These are phyloP conservation scores for Globisporangium abappressorium DNA, from an alignment of 352 stramenopile species.

Conservation along the genomic window DNA sequence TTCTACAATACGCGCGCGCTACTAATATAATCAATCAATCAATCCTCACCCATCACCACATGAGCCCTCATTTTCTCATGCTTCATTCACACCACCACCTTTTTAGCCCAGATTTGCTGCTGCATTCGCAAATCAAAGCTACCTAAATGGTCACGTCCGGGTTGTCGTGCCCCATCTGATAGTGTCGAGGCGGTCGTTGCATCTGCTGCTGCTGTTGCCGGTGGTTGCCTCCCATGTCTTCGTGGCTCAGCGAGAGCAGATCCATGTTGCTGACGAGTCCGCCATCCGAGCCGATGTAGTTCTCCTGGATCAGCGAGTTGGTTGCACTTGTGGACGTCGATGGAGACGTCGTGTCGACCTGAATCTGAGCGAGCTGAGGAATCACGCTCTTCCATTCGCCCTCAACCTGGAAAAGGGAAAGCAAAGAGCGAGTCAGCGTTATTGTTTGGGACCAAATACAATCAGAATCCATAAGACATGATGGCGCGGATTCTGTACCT, in stretches of 20 bases:
- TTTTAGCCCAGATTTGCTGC: background rate
- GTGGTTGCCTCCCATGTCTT: conserved; percentile 16
- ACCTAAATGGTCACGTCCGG: conserved; percentile 38
- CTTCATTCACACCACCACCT: background rate
- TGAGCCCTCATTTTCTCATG: background rate
- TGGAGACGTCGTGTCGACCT: conserved; percentile 51
- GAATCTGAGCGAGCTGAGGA: conserved; percentile 68
- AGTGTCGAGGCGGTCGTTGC: conserved; percentile 9
- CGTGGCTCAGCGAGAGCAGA: conserved; percentile 48
- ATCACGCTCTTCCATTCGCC: conserved; percentile 80
- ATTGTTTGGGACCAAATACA: too few relatives aligned
- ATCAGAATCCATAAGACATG: background rate
- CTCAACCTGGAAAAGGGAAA: conserved; percentile 38
- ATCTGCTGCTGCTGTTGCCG: background rate
- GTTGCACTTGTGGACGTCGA: conserved; percentile 39
- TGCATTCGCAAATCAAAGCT: background rate
- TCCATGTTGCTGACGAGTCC: conserved; percentile 42
- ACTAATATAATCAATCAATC: conserved; percentile 18
- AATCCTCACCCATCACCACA: background rate
- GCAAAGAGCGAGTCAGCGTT: background rate
- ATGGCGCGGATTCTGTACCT: conserved; percentile 30
- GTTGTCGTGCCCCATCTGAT: conserved; percentile 17
- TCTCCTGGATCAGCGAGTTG: conserved; percentile 59
- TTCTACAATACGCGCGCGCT: conserved; percentile 14
- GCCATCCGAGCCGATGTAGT: conserved; percentile 69